These are phyloP conservation scores for Malassezia restricta DNA, from an alignment of 1,284 basidiomycete species.

Conservation along the genomic window DNA sequence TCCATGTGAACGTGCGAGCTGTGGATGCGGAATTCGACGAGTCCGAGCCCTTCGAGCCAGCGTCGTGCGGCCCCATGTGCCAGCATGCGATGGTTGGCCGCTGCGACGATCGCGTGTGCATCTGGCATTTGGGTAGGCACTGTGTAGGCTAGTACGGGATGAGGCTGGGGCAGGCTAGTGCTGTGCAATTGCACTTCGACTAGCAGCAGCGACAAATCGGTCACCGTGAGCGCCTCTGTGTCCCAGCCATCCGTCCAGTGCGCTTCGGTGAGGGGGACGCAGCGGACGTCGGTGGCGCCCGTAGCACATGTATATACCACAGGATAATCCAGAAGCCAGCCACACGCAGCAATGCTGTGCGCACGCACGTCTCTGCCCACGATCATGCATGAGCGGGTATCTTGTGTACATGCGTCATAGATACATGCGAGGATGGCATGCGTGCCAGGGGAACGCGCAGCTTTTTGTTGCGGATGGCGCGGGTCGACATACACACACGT, in stretches of 20 bases:
- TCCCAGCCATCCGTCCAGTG: neutral
- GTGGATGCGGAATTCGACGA: neutral
- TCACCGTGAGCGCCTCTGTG: neutral
- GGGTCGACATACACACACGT: conserved; percentile 1
- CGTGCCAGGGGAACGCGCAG: neutral
- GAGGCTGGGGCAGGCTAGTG: neutral
- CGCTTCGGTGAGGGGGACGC: neutral
- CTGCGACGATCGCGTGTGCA: neutral
- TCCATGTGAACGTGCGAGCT: conserved; percentile 1
- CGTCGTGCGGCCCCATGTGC: neutral
- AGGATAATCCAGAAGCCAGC: conserved; percentile 11
- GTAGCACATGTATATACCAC: conserved; percentile 1
- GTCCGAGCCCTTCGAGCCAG: neutral
- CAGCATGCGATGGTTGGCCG: neutral
- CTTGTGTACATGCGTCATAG: neutral
- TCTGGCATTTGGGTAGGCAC: neutral
- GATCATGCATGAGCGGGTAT: neutral
- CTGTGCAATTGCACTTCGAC: neutral
- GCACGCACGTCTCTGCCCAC: neutral
- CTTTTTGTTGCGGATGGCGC: neutral
- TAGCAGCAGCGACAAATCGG: neutral
- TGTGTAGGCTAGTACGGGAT: neutral
- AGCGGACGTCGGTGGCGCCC: neutral
- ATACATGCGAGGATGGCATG: neutral
- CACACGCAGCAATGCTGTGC: neutral